Base-by-base conservation (phyloP, 2,329 filamentous ascomycete species). In the Paecilomyces sp. region DNA sequence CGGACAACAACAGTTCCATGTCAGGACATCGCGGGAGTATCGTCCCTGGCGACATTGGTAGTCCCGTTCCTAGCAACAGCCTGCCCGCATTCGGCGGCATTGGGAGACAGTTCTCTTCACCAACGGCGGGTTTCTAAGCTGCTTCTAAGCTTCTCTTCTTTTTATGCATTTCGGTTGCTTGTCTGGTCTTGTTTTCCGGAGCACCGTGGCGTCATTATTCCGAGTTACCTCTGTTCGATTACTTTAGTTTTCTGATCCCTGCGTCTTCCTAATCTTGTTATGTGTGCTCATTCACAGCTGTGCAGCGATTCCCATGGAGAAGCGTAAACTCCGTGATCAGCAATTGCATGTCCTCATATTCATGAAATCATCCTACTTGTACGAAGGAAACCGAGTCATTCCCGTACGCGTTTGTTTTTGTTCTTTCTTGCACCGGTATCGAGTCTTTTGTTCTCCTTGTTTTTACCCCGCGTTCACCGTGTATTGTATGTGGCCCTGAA, bases 41-140 rank as follows among this genome's bases (percentile, higher is more conserved):
- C 58, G 77, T 72, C 9, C 86, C 87, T 2, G 86, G 88, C 33
- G 85, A 90, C 72, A 89, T 90, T 62, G 86, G 87, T 52, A 90
- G 88, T 69, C 88, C 88, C 1, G 74, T 86, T 57, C 75, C 81
- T 33, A 77, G 81, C 31, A 75, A 70, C 60, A 76, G 72, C 55
- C 67, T 74, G 15, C 73, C 72, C 33, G 67, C 68, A n/a, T 71
- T 75, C 63, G 70, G 72, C 57, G 74, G 74, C 9, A 71, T 76
- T 31, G 69, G 74, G 24, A 72, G 75, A 53, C 74, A 76, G 60
- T 75, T 72, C 61, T 67, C 70, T 60, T 74, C 76, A 60, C 72
- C 75, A 52, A 68, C 69, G 24, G 66, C 72, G 58, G 71, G 73
- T 31, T 70, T 75, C 62, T 76, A 71, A 60, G 67, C 67, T 62